A percentile compares a stretch with the other conserved stretches of the same genome.
phyloP scores from a whole-genome alignment of 768 basidiomycete genomes.

The Amyloporia xantha region DNA sequence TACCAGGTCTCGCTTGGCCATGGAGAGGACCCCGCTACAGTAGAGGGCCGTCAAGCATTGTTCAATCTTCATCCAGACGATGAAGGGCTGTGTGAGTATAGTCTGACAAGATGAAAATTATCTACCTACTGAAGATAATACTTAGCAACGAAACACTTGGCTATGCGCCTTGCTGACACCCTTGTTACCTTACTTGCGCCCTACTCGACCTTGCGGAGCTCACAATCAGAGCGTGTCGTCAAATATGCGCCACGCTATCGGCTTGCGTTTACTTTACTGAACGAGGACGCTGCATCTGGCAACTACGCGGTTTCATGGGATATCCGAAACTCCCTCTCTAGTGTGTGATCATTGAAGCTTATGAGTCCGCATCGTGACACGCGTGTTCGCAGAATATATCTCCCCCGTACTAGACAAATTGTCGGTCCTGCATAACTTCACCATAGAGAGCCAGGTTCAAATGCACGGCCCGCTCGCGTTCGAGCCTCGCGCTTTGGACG shows the following conservation, averaged over 20 bases:
- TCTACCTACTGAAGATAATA: too few species aligned
- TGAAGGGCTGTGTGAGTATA: not conserved
- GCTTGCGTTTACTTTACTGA: constrained; percentile 87
- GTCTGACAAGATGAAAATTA: too few species aligned
- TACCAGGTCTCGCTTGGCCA: constrained; percentile 10
- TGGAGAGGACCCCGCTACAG: not conserved
- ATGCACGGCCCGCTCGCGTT: constrained; percentile 89
- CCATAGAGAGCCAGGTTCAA: constrained; percentile 91
- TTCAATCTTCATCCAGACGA: constrained; percentile 4
- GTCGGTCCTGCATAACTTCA: constrained; percentile 76
- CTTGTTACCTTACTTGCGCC: constrained; percentile 36
- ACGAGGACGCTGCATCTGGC: constrained; percentile 78
- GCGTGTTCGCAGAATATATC: constrained; percentile 71
- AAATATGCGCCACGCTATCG: constrained; percentile 82
- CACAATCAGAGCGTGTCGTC: constrained; percentile 42
- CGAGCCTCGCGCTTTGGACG: constrained; percentile 38
- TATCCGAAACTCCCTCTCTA: constrained; percentile 49
- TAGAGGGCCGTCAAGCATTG: constrained; percentile 9
- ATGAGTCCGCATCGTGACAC: too few species aligned
- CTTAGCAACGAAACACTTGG: too few species aligned
- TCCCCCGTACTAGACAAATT: constrained; percentile 57
- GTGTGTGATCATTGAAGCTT: too few species aligned
- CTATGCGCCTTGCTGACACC: constrained; percentile 21
- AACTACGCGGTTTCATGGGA: constrained; percentile 65
- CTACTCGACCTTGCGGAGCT: constrained; percentile 36